Conservation (phyloP, 805 yeast species). For the Clavispora carvajalis region DNA sequence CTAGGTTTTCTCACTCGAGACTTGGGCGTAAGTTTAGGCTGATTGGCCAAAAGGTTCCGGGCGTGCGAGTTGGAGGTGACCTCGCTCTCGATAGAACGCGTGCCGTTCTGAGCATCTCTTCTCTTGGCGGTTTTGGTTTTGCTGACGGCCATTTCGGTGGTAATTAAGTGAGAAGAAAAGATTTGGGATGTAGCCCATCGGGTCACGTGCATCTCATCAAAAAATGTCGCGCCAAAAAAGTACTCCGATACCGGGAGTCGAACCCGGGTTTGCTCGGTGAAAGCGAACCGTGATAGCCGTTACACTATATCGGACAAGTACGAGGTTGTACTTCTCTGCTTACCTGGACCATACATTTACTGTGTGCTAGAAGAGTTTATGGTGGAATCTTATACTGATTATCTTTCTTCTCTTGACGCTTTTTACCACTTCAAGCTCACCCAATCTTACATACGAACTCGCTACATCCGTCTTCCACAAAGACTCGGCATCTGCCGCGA, state of each 20-base stretch:
- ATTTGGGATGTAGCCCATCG: constrained; percentile 1
- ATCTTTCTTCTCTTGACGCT: too few relatives aligned
- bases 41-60: constrained; percentile 54
- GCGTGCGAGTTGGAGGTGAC: constrained; percentile 64
- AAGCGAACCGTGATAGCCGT: constrained; percentile 78
- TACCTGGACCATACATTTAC: too few relatives aligned
- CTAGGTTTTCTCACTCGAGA: constrained; percentile 46
- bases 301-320: constrained; percentile 62
- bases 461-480: too few relatives aligned
- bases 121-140: constrained; percentile 60
- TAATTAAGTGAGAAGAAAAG: not conserved
- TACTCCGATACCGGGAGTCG: constrained; percentile 81
- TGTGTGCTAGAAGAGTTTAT: too few relatives aligned
- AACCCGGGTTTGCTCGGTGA: constrained; percentile 80
- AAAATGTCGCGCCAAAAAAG: constrained; percentile 6
- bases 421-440: too few relatives aligned
- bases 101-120: constrained; percentile 45
- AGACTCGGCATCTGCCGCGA: not conserved
- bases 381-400: too few relatives aligned
- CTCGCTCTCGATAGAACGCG: constrained; percentile 59
- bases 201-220: constrained; percentile 1
- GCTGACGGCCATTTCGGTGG: constrained; percentile 56
- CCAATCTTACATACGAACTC: too few relatives aligned
- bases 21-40: constrained; percentile 58
- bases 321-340: not conserved